These are phyloP conservation scores for Nannizziopsis barbatae DNA, from an alignment of 2,329 filamentous ascomycete genomes.

Conservation along the genomic window DNA sequence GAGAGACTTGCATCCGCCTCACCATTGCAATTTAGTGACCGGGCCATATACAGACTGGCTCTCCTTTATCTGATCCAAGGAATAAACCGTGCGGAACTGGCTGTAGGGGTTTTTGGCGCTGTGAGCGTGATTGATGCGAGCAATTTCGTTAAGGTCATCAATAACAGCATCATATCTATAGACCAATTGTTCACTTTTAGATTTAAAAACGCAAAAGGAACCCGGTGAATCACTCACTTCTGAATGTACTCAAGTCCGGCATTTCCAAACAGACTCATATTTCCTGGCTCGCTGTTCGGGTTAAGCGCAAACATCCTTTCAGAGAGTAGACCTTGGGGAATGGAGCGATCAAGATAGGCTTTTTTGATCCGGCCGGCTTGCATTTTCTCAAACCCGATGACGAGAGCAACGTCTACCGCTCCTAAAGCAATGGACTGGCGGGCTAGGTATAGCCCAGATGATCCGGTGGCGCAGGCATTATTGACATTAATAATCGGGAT, in stretches of 20 bases:
- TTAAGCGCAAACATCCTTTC: conserved; percentile 15
- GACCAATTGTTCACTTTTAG: background rate
- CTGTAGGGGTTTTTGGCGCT: conserved; percentile 17
- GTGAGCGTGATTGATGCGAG: conserved; percentile 18
- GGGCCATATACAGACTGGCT: conserved; percentile 14
- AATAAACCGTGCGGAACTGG: conserved; percentile 17
- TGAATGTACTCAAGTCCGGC: conserved; percentile 19
- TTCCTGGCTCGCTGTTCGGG: conserved; percentile 16
- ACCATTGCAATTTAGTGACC: conserved; percentile 16
- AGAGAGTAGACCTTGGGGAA: conserved; percentile 11
- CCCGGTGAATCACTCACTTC: conserved; percentile 12
- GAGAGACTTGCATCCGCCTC: background rate
- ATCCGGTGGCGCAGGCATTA: conserved; percentile 21
- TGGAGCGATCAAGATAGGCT: conserved; percentile 14
- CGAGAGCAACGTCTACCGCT: conserved; percentile 18
- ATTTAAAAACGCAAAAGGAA: background rate
- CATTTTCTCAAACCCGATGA: conserved; percentile 23
- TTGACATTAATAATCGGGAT: conserved; percentile 22
- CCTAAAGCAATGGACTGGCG: conserved; percentile 16
- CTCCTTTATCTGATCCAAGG: conserved; percentile 16
- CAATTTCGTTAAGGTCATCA: conserved; percentile 18
- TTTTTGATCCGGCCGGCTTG: conserved; percentile 16
- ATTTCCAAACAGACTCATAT: conserved; percentile 17
- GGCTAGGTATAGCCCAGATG: conserved; percentile 18
- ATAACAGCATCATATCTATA: conserved; percentile 17